Evolutionary conservation across 768 basidiomycete genomes (phyloP), one percentile per base, ranked within the genome.

Genomic region (Gloeopeniophorella convolvens): DNA sequence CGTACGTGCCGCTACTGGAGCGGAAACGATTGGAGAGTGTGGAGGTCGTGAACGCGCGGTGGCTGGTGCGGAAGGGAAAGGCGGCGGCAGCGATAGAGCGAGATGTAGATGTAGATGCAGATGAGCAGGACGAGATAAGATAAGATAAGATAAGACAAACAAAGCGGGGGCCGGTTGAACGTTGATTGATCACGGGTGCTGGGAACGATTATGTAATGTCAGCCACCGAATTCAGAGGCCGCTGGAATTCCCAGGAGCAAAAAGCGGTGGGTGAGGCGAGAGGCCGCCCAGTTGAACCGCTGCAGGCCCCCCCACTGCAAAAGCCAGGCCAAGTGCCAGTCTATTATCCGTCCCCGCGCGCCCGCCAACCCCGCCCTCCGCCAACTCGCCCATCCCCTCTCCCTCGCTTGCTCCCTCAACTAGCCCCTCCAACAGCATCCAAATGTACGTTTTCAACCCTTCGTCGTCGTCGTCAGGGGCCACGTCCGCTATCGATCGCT

Each of bases 21-120:
- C 72, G 93, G 52, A 77, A 80, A 46, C 72, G 89, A 45, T 66
- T 85, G 24, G 86, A 89, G 50, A 73, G 74, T 6, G 80, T 85
- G 0, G 85, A 88, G 28, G 77, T 79, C 12, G 75, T 78, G 20
- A 95, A 97, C 62, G 80, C 81, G 60, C 75, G 85, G 46, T 97
- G 88, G 86, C 72, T 83, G 53, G 60, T 73, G 15, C 85, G 85
- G 10, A 82, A 82, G 60, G 84, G 80, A 1, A 67, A 70, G 37
- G 70, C 77, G 53, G 70, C 66, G 57, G 67, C 66, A 45, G 57
- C 16, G 23, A 28, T 27, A 39, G 15, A 30, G 37, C 18, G 16
- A 12, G 35, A 18, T 7, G 34, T 15, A 24, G 46, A 36, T 18
- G 35, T 24, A 11, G 18, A 28, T 8, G 46, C 20, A 2, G 35